Evolutionary conservation across 352 stramenopile species (phyloP), one percentile per base, ranked within the genome.

Genomic region (Phytophthora tubulina): DNA sequence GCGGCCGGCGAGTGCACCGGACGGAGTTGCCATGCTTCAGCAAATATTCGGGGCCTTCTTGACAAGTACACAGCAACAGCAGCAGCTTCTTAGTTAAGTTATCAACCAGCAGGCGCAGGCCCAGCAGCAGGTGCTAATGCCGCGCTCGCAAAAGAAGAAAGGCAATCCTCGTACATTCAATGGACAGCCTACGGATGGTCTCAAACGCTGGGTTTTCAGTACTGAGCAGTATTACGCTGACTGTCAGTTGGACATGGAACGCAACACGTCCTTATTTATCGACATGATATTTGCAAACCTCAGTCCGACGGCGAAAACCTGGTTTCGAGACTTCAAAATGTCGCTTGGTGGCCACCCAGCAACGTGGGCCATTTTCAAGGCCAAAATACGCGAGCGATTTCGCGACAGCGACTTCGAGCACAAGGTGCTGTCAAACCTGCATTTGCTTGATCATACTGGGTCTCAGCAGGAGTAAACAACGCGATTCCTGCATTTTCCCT

Each of bases 301-400:
- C 2, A 32, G 42, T 6, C 14, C 56, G 2, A 63, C 13, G 6
- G 44, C 56, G 8, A 38, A 63, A 44, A 63, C 41, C 7, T 63
- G 55, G 55, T 63, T 63, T 17, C 41, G 55, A 11, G 51, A 59
- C 17, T 59, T 45, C n/a, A 59, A 59, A 8, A 42, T 53, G 13
- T 63, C 42, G 5, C 21, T 63, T 13, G 41, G 41, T 3, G 8
- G 52, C 2, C 41, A 63, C 6, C 41, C 41, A 33, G 55, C 55
- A 21, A 63, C 41, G 6, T 63, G 55, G 55, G 14, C 14, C 5
- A 0, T 63, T 32, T 63, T 63, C 15, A 63, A 53, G 8, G 15
- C 54, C 39, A 63, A 53, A 33, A 63, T 53, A 9, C 41, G 55
- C 10, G 55, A 52, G 11, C 27, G 55, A 0, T 63, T 63, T 32